A percentile compares a stretch with the other conserved stretches of the same genome.
These are phyloP conservation scores for Arabidopsis hybrid DNA, from an alignment of 441 rosid species.

Conservation along the genomic window DNA sequence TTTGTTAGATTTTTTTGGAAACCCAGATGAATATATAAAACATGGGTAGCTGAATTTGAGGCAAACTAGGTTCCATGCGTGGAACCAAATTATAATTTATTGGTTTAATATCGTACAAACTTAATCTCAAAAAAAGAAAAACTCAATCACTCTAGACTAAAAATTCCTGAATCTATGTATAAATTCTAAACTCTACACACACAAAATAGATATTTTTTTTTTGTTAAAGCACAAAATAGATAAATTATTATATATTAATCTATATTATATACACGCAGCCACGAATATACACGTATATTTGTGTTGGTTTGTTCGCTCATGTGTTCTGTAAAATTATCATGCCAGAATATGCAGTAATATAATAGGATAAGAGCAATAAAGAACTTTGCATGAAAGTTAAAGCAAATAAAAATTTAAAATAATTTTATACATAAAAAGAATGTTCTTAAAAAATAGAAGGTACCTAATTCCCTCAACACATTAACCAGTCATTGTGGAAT, in stretches of 20 bases:
- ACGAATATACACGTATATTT: constrained; percentile 46
- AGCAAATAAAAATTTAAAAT: background rate
- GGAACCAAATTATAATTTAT: too few relatives aligned
- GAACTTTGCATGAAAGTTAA: constrained; percentile 43
- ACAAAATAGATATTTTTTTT: background rate
- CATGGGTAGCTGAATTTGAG: too few relatives aligned
- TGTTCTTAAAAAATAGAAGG: constrained; percentile 35
- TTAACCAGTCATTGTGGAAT: constrained; percentile 43
- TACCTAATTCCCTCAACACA: constrained; percentile 44
- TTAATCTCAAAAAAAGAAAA: too few relatives aligned
- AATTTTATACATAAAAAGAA: constrained; percentile 6
- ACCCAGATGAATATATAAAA: too few relatives aligned
- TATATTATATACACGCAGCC: constrained; percentile 13
- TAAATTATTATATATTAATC: constrained; percentile 21
- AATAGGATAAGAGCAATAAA: constrained; percentile 38
- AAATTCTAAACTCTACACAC: too few relatives aligned
- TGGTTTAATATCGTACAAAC: too few relatives aligned
- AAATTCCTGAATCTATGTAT: too few relatives aligned
- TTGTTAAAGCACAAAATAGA: too few relatives aligned
- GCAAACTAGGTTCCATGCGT: too few relatives aligned
- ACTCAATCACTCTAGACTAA: too few relatives aligned
- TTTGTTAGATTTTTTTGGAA: too few relatives aligned
- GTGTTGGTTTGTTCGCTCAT: constrained; percentile 38
- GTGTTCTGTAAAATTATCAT: constrained; percentile 34
- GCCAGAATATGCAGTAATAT: constrained; percentile 44